Percentiles rank a stretch among this genome's conserved stretches.
Evolutionary conservation across 768 basidiomycete species (phyloP).

Genomic region (Floccularia luteovirens): DNA sequence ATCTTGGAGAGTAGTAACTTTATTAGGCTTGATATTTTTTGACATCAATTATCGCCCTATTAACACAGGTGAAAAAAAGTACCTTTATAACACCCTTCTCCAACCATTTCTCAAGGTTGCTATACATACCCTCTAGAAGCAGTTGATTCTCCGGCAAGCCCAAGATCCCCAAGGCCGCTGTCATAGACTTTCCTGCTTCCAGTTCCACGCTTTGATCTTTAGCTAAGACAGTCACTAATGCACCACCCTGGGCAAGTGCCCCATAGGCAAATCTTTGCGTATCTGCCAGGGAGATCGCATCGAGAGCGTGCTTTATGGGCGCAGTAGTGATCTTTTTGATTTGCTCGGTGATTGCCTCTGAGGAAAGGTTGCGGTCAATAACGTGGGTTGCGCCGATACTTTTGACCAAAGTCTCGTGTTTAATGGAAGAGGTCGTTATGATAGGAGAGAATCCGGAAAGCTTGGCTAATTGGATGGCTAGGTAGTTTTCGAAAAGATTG

Average conservation of each 20-base stretch:
- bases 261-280: constrained; percentile 9
- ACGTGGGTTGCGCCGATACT: constrained; percentile 32
- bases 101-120: constrained; percentile 17
- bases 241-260: constrained; percentile 22
- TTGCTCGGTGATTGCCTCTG: constrained; percentile 2
- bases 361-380: constrained; percentile 19
- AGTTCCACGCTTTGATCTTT: constrained; percentile 1
- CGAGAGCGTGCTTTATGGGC: constrained; percentile 1
- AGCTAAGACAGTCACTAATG: constrained; percentile 21
- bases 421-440: constrained; percentile 26
- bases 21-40: constrained; percentile 27
- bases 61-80: not conserved
- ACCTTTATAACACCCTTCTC: constrained; percentile 27
- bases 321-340: constrained; percentile 1
- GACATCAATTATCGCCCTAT: not conserved
- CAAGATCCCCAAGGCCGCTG: constrained; percentile 12
- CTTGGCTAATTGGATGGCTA: constrained; percentile 29
- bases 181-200: constrained; percentile 7
- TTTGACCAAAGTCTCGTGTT: constrained; percentile 20
- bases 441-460: constrained; percentile 32
- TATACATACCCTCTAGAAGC: constrained; percentile 13
- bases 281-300: constrained; percentile 3
- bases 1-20: constrained; percentile 29
- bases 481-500: constrained; percentile 15
- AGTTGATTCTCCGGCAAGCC: constrained; percentile 12